Evolutionary conservation across 225 moss, liverwort and hornwort species (phyloP).

Genomic region (Neckera pumila): DNA sequence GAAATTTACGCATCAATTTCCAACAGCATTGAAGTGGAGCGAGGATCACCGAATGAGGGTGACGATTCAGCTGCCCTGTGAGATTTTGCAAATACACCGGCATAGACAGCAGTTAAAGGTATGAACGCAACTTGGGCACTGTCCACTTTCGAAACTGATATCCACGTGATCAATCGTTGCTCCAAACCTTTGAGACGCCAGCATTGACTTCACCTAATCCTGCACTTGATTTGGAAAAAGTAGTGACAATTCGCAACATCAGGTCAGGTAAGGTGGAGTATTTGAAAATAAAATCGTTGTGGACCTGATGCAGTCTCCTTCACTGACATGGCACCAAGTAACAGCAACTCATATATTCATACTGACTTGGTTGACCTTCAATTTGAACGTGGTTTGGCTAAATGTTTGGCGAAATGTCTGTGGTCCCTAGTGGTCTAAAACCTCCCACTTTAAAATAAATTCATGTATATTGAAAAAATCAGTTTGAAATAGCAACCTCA

Average conservation of each 20-base stretch:
- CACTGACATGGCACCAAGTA: neutral
- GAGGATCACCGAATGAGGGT: neutral
- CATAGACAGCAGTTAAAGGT: neutral
- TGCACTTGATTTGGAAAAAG: neutral
- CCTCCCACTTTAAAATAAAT: neutral
- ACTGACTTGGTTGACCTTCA: neutral
- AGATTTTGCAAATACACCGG: no score
- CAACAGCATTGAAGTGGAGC: neutral
- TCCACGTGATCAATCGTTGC: neutral
- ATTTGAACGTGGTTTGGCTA: neutral
- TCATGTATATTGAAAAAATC: neutral
- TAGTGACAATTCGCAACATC: neutral
- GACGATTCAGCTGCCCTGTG: no score
- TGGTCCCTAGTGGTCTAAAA: neutral
- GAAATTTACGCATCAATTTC: neutral
- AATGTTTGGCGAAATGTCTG: neutral
- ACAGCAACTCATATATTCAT: neutral
- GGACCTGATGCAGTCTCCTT: neutral
- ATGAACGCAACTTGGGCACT: neutral
- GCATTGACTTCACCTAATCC: neutral
- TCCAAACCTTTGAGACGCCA: neutral
- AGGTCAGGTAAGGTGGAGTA: neutral
- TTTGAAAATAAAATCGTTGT: neutral
- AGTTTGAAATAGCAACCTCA: neutral
- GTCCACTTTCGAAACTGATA: neutral